Evolutionary conservation across 768 basidiomycete genomes (phyloP), one percentile per base, ranked within the genome.

Genomic region (Pleurotus citrinopileatus): DNA sequence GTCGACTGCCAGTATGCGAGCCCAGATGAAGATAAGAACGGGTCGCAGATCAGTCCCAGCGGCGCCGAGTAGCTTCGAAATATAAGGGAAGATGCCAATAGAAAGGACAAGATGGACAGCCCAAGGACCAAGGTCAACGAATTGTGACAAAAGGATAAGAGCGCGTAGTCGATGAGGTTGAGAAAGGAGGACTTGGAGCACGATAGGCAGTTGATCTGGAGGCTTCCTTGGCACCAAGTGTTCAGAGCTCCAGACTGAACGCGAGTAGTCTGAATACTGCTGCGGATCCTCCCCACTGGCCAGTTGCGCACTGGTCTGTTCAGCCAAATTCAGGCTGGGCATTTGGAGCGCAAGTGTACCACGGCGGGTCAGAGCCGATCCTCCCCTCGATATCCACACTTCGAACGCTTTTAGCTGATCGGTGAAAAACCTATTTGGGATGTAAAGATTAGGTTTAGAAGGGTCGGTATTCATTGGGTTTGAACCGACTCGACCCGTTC

Each of bases 11-110:
- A 98, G 81, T 58, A 99, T 98, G 19, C 97, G 83, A 2, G 96
- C 91, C 97, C 97, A 98, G 55, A 99, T 98, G 74, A 98, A 99
- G 59, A 98, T 98, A 19, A 99, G 77, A 7, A 98, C 96, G 0
- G 97, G 97, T 23, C 94, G 89, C n/a, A 98, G 80, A 62, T 98
- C 96, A 59, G 87, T 86, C 1, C 94, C 91, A 0, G 94, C 93
- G 0, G 96, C 94, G 69, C 97, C 94, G 5, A 99, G 80, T 4
- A 99, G 81, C 63, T 97, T 95, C 54, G 93, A 91, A 47, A 98
- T 98, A 67, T 98, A 99, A 3, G 97, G 96, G 75, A 98, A 98
- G 64, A 98, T 98, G 10, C 97, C 97, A 62, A 99, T 98, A 4
- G 89, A 89, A 29, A 99, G 78, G 10, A 96, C 94, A 12, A 98